Conservation (phyloP, 768 basidiomycete genomes). For the Trichaptum fuscoviolaceum region DNA sequence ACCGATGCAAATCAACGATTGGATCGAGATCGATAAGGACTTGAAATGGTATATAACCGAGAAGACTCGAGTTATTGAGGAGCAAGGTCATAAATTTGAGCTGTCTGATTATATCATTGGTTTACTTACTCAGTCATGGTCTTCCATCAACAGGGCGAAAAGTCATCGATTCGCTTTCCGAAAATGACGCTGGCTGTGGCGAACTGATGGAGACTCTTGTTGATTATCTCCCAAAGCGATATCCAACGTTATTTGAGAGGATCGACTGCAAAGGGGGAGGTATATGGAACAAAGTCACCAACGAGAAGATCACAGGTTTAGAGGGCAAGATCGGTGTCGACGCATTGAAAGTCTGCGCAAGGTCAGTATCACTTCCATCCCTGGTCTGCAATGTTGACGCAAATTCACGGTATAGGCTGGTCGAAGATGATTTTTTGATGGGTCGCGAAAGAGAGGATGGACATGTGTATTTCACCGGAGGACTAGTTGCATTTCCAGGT, state of each 20-base stretch:
- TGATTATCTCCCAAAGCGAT: slow-evolving; percentile 51
- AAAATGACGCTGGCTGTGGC: slow-evolving; percentile 41
- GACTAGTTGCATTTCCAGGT: slow-evolving; percentile 29
- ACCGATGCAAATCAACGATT: slow-evolving; percentile 30
- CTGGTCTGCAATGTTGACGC: background rate
- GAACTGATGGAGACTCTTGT: slow-evolving; percentile 55
- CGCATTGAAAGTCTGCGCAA: slow-evolving; percentile 23
- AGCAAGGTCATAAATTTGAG: slow-evolving; percentile 18
- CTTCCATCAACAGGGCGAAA: slow-evolving; percentile 23
- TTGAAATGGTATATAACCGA: slow-evolving; percentile 26
- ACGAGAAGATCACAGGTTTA: slow-evolving; percentile 16
- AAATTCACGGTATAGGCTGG: slow-evolving; percentile 18
- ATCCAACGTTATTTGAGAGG: slow-evolving; percentile 43
- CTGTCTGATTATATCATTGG: background rate
- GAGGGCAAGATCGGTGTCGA: slow-evolving; percentile 17
- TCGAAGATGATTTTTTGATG: slow-evolving; percentile 33
- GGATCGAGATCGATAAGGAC: slow-evolving; percentile 33
- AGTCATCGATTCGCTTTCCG: slow-evolving; percentile 42
- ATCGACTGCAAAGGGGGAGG: slow-evolving; percentile 15
- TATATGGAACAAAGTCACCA: slow-evolving; percentile 26
- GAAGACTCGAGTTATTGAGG: slow-evolving; percentile 26
- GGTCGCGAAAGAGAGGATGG: slow-evolving; percentile 29
- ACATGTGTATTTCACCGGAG: slow-evolving; percentile 30
- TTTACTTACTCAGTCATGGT: background rate
- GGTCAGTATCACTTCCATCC: slow-evolving; percentile 14